Evolutionary conservation across 306 rosid species (phyloP).

Genomic region (Argentina anserina): DNA sequence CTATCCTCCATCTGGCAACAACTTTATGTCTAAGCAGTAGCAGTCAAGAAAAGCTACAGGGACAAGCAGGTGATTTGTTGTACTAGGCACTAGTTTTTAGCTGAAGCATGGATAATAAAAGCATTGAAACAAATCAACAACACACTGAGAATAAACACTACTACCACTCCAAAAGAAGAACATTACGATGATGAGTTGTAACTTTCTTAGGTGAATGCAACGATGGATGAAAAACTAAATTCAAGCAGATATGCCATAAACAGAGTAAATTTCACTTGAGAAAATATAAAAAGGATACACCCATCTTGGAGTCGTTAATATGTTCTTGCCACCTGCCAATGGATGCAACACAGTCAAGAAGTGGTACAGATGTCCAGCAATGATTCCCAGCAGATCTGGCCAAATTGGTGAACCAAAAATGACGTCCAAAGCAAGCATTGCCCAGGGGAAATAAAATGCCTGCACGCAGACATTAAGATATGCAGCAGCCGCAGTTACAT

Average conservation of each 20-base stretch:
- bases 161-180: neutral
- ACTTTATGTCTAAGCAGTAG: slow-evolving; percentile 52
- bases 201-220: neutral
- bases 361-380: slow-evolving; percentile 94
- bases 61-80: neutral
- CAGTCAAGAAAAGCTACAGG: slow-evolving; percentile 40
- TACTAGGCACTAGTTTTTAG: neutral
- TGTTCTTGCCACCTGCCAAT: slow-evolving; percentile 76
- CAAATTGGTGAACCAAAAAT: slow-evolving; percentile 65
- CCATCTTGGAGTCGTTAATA: slow-evolving; percentile 80
- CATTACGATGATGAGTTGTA: neutral
- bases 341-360: slow-evolving; percentile 95
- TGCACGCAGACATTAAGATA: slow-evolving; percentile 26
- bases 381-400: slow-evolving; percentile 78
- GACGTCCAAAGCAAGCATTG: slow-evolving; percentile 91
- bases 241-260: neutral
- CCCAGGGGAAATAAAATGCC: slow-evolving; percentile 99
- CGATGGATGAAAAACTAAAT: neutral
- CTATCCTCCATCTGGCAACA: slow-evolving; percentile 78
- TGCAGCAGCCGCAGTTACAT: slow-evolving; percentile 9
- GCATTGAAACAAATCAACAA: neutral
- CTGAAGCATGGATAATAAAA: neutral
- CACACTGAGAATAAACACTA: neutral
- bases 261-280: neutral
- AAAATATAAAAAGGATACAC: slow-evolving; percentile 72